These are phyloP conservation scores for Triticum aestivum DNA, from an alignment of 176 grass and related monocot genomes.

Conservation along the genomic window IWGSC_CS_RefSeq_v2.1 NC_057812.1:432036822-432037321, in stretches of 20 bases:
- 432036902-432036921: background rate
- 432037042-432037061: background rate
- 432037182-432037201: conserved; percentile 70
- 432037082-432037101: conserved; percentile 1
- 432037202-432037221: conserved; percentile 73
- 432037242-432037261: conserved; percentile 96
- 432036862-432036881: background rate
- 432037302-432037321: conserved; percentile 97
- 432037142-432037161: background rate
- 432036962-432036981: background rate
- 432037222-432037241: conserved; percentile 94
- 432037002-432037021: background rate
- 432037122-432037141: background rate
- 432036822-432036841: background rate
- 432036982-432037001: background rate
- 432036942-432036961: background rate
- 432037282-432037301: conserved; percentile 96
- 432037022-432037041: background rate
- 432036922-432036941: background rate
- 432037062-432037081: background rate
- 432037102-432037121: background rate
- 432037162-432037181: background rate
- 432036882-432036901: conserved; percentile 1
- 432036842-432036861: background rate
- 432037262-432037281: conserved; percentile 98